A percentile compares a stretch with the other conserved stretches of the same genome.
Conservation (phyloP, 495 filamentous ascomycete genomes). For the Aspergillus diversus region DNA sequence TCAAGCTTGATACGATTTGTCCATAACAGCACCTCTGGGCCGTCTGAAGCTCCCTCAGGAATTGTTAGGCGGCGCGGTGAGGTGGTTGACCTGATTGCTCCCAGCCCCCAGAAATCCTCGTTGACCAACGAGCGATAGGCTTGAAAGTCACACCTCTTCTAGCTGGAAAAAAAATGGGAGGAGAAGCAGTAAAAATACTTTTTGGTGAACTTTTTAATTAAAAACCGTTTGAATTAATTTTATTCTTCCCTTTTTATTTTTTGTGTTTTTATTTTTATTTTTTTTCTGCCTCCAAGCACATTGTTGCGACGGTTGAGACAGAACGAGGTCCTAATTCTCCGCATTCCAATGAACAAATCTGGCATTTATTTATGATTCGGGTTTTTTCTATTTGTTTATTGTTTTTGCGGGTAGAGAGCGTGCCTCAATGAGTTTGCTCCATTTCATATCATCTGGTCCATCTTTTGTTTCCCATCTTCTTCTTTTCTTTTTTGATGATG, state of each 20-base stretch:
- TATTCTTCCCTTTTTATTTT: neutral
- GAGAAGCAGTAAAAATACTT: too few relatives aligned
- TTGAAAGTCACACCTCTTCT: neutral
- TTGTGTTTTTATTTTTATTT: neutral
- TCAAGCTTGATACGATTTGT: conserved; percentile 25
- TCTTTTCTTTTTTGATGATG: neutral
- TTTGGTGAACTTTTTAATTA: conserved; percentile 6
- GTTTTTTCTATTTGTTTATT: conserved; percentile 8
- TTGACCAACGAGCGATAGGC: neutral
- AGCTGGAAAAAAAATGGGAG: neutral
- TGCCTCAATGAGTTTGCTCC: neutral
- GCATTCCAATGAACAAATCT: conserved; percentile 16
- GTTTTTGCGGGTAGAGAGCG: neutral
- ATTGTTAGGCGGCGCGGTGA: conserved; percentile 31
- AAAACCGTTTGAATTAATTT: conserved; percentile 4
- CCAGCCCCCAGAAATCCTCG: conserved; percentile 14
- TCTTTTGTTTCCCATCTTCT: neutral
- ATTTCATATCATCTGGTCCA: conserved; percentile 1
- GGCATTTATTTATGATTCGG: conserved; percentile 10
- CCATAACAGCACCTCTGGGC: neutral
- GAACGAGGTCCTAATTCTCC: conserved; percentile 15
- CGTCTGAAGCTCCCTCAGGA: neutral
- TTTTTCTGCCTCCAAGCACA: neutral
- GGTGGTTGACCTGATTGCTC: conserved; percentile 21
- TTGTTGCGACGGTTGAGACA: conserved; percentile 3